These are phyloP conservation scores for Trichoderma breve DNA, from an alignment of 2,329 filamentous ascomycete species.

Conservation along the genomic window DNA sequence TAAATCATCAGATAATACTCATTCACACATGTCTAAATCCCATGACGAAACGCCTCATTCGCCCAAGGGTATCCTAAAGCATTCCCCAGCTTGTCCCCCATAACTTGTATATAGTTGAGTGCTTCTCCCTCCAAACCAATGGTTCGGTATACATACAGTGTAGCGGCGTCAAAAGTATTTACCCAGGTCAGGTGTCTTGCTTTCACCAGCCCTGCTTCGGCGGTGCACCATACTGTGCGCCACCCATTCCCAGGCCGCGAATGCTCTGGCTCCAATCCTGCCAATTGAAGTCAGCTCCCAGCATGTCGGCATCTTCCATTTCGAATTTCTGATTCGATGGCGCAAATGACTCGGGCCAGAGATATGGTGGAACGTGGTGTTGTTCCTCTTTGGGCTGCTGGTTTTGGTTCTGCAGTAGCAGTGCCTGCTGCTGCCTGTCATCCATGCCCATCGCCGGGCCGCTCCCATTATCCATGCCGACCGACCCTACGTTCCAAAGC, in stretches of 20 bases:
- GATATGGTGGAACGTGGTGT: constrained; percentile 38
- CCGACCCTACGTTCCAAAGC: constrained; percentile 31
- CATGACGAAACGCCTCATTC: constrained; percentile 14
- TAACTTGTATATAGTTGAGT: not conserved
- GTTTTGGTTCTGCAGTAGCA: constrained; percentile 26
- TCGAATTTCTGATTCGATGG: constrained; percentile 30
- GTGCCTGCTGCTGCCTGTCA: constrained; percentile 9
- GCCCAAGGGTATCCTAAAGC: constrained; percentile 13
- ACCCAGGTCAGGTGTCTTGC: not conserved
- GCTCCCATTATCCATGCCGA: constrained; percentile 10
- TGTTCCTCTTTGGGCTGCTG: constrained; percentile 35
- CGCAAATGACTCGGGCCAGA: constrained; percentile 41
- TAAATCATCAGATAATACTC: not conserved
- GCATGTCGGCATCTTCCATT: constrained; percentile 39
- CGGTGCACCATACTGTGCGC: constrained; percentile 26
- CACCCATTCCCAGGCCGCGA: constrained; percentile 38
- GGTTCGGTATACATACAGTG: not conserved
- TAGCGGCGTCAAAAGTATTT: not conserved
- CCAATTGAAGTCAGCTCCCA: constrained; percentile 48
- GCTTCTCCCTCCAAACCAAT: not conserved
- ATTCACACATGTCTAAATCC: constrained; percentile 9
- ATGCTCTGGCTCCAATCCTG: constrained; percentile 48
- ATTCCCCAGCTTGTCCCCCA: not conserved
- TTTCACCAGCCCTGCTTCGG: constrained; percentile 26
- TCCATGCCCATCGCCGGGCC: not conserved